Evolutionary conservation across 2,329 filamentous ascomycete genomes (phyloP).

Genomic region (Aspergillus calidoustus): DNA sequence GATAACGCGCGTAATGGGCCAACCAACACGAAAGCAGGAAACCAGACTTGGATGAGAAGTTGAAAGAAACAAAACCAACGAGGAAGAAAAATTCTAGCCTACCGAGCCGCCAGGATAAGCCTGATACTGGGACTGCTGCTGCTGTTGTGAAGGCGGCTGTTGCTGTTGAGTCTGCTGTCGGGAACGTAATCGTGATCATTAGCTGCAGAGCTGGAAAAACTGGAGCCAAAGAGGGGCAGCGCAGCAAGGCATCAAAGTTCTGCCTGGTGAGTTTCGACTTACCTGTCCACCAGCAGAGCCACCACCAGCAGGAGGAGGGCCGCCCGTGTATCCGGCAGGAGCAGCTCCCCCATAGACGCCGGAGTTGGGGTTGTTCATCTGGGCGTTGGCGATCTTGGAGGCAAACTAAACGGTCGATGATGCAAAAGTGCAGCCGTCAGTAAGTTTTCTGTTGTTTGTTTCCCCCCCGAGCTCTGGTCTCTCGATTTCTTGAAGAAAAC

Average conservation of each 20-base stretch:
- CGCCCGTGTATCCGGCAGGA: constrained; percentile 44
- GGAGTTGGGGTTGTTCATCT: constrained; percentile 30
- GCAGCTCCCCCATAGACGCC: constrained; percentile 40
- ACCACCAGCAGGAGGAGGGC: constrained; percentile 41
- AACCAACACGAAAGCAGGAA: constrained; percentile 7
- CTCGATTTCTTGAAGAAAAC: background rate
- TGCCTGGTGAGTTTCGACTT: constrained; percentile 41
- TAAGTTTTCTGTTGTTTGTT: constrained; percentile 10
- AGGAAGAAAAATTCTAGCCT: constrained; percentile 32
- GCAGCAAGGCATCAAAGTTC: constrained; percentile 10
- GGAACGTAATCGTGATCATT: constrained; percentile 3
- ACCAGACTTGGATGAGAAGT: constrained; percentile 14
- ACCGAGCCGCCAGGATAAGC: constrained; percentile 53
- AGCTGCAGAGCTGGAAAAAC: constrained; percentile 3
- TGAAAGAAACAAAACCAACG: constrained; percentile 2
- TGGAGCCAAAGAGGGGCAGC: constrained; percentile 15
- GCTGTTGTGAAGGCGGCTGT: constrained; percentile 1
- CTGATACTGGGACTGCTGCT: constrained; percentile 53
- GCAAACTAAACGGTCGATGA: constrained; percentile 37
- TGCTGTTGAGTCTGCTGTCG: constrained; percentile 5
- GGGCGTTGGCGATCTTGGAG: constrained; percentile 45
- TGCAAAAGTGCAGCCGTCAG: constrained; percentile 24
- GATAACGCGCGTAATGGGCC: constrained; percentile 14
- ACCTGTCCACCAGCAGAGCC: constrained; percentile 53
- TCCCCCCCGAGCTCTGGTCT: constrained; percentile 3